Percentiles rank a stretch among this genome's conserved stretches.
Evolutionary conservation across 176 grass and related monocot genomes (phyloP).

Genomic region (Panicum miliaceum): DNA sequence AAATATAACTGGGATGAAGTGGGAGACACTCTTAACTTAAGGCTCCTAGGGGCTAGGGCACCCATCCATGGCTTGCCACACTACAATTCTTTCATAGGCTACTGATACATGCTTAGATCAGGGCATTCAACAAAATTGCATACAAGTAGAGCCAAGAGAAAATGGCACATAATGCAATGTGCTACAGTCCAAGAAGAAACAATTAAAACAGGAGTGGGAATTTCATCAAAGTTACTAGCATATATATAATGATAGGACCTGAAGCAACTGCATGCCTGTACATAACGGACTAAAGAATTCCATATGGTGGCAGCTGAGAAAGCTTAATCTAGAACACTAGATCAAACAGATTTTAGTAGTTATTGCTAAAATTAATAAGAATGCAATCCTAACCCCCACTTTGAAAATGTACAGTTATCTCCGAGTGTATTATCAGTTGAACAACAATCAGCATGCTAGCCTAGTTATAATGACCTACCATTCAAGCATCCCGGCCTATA

Average conservation of each 20-base stretch:
- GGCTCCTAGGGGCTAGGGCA: not conserved
- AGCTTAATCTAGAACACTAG: not conserved
- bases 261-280: not conserved
- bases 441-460: not conserved
- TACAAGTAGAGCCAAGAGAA: not conserved
- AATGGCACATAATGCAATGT: no score
- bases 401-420: not conserved
- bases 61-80: not conserved
- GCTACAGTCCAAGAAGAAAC: not conserved
- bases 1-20: not conserved
- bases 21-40: not conserved
- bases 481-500: no score
- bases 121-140: not conserved
- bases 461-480: no score
- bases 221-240: not conserved
- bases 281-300: not conserved
- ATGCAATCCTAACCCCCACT: not conserved
- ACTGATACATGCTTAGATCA: not conserved
- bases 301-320: not conserved
- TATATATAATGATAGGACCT: not conserved
- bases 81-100: not conserved
- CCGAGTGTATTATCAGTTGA: not conserved
- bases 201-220: not conserved
- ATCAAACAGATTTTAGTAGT: not conserved
- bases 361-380: not conserved